phyloP scores from a whole-genome alignment of 2,329 filamentous ascomycete species.

The Leptographium radiaticola region DNA sequence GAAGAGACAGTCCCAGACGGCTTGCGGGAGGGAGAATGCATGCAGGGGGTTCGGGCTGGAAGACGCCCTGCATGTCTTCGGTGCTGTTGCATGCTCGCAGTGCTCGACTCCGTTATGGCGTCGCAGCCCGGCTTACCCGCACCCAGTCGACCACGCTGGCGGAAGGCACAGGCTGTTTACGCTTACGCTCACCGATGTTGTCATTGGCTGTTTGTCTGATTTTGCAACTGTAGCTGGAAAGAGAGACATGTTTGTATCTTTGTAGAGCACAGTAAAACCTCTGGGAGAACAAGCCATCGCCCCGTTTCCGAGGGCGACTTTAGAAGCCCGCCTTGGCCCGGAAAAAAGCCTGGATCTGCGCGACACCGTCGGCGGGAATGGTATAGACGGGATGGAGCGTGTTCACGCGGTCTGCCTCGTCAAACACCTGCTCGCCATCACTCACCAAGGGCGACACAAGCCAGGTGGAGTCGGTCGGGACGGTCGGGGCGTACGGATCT shows the following conservation, averaged over 20 bases:
- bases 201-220: not conserved
- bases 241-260: not conserved
- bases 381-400: constrained; percentile 76
- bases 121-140: not conserved
- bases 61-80: not conserved
- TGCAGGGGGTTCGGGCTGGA: not conserved
- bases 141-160: not conserved
- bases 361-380: constrained; percentile 58
- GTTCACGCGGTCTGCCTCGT: constrained; percentile 55
- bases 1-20: not conserved
- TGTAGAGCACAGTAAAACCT: too few species aligned
- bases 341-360: constrained; percentile 53
- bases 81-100: not conserved
- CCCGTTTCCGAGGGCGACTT: too few species aligned
- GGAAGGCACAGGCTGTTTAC: too few species aligned
- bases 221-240: not conserved
- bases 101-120: not conserved
- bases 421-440: constrained; percentile 50
- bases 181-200: too few species aligned
- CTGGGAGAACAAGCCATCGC: too few species aligned
- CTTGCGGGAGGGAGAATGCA: not conserved
- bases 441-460: constrained; percentile 34
- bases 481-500: constrained; percentile 8
- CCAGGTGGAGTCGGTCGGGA: constrained; percentile 19
- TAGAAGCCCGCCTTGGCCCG: constrained; percentile 42